phyloP scores from a whole-genome alignment of 2,329 filamentous ascomycete genomes.

The Ophiostoma pallidulum region DNA sequence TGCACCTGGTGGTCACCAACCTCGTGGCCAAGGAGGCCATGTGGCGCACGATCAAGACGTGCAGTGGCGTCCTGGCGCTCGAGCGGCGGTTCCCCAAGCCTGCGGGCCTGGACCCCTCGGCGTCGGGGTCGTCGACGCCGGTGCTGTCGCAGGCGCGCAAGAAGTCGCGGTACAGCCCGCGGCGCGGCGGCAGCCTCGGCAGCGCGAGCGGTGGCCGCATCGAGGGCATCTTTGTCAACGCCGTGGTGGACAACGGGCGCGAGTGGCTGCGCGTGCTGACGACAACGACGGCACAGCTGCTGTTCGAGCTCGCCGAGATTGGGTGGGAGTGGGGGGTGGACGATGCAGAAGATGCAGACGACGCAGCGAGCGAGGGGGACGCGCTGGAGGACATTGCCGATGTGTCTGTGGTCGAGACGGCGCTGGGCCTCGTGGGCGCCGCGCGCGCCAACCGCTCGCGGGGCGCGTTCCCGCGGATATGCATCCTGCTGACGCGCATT shows the following conservation, averaged over 20 bases:
- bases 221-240: slow-evolving; percentile 22
- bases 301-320: slow-evolving; percentile 24
- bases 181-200: neutral
- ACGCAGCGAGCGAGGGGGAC: slow-evolving; percentile 3
- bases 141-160: too few species aligned
- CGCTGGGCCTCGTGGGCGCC: slow-evolving; percentile 22
- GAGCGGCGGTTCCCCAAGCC: slow-evolving; percentile 21
- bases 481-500: slow-evolving; percentile 23
- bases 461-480: slow-evolving; percentile 19
- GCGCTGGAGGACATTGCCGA: slow-evolving; percentile 17
- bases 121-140: neutral
- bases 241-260: slow-evolving; percentile 25
- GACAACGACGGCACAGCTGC: slow-evolving; percentile 22
- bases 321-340: slow-evolving; percentile 23
- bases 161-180: neutral
- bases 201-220: slow-evolving; percentile 1
- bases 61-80: slow-evolving; percentile 20
- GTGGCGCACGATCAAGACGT: slow-evolving; percentile 25
- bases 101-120: too few species aligned
- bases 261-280: slow-evolving; percentile 27
- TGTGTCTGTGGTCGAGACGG: slow-evolving; percentile 20
- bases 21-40: slow-evolving; percentile 15
- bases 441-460: slow-evolving; percentile 22
- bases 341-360: slow-evolving; percentile 14
- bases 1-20: slow-evolving; percentile 10